phyloP scores from a whole-genome alignment of 2,329 filamentous ascomycete genomes.

The Davidsoniella virescens region DNA sequence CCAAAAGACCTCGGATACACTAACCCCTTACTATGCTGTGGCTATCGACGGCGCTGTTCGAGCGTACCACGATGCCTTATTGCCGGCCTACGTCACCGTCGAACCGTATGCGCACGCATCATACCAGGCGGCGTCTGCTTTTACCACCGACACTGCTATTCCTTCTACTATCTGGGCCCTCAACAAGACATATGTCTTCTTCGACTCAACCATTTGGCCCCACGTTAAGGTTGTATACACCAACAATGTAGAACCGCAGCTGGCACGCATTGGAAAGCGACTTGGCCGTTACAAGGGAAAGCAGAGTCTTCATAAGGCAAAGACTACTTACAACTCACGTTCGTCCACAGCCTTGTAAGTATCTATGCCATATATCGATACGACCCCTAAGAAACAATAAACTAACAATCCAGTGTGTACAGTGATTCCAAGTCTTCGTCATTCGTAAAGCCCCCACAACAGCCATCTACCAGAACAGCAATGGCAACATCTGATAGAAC shows the following conservation, averaged over 20 bases:
- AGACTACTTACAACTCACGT: constrained; percentile 16
- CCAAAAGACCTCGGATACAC: constrained; percentile 36
- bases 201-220: constrained; percentile 67
- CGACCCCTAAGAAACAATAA: neutral
- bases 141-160: constrained; percentile 52
- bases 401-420: neutral
- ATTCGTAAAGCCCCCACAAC: constrained; percentile 13
- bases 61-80: constrained; percentile 53
- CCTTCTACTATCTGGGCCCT: constrained; percentile 58
- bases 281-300: constrained; percentile 55
- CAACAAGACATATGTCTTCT: constrained; percentile 51
- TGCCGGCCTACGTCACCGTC: constrained; percentile 60
- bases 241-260: constrained; percentile 88
- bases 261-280: constrained; percentile 79
- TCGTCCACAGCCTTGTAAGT: constrained; percentile 16
- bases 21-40: constrained; percentile 58
- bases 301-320: constrained; percentile 19
- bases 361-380: neutral
- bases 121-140: constrained; percentile 49
- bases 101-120: constrained; percentile 57
- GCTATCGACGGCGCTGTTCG: constrained; percentile 46
- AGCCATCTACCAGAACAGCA: constrained; percentile 16
- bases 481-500: constrained; percentile 12
- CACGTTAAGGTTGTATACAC: constrained; percentile 65
- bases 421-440: constrained; percentile 9